These are phyloP conservation scores for Auricularia sp. DNA, from an alignment of 768 basidiomycete genomes.

Conservation along the genomic window DNA sequence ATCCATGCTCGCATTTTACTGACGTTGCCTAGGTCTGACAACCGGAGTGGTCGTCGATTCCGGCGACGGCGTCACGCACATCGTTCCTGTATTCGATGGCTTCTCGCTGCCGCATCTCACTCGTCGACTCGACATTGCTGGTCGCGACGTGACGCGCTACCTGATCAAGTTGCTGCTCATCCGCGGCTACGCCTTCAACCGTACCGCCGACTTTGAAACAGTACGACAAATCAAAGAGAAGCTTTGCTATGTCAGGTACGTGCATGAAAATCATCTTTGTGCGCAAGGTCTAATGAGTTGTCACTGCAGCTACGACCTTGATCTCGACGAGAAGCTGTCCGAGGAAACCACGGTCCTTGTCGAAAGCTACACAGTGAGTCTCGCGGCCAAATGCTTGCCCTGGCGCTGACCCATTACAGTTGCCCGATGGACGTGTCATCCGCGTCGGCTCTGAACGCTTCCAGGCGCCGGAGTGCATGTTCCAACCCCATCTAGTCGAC, in stretches of 20 bases:
- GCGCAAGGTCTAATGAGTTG: background rate
- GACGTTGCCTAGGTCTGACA: conserved; percentile 60
- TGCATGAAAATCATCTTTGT: background rate
- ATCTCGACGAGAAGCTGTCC: conserved; percentile 81
- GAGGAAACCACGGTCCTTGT: conserved; percentile 96
- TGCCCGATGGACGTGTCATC: conserved; percentile 91
- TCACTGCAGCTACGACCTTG: conserved; percentile 77
- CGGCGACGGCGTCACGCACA: conserved; percentile 98
- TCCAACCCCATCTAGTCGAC: conserved; percentile 97
- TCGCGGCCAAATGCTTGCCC: background rate
- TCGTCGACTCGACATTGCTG: conserved; percentile 90
- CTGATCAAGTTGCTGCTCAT: conserved; percentile 98
- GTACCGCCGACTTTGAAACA: conserved; percentile 98
- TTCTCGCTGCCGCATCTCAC: conserved; percentile 93
- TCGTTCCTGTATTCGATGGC: conserved; percentile 97
- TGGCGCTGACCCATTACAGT: conserved; percentile 33
- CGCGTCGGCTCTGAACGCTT: conserved; percentile 98
- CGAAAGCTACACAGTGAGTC: conserved; percentile 83
- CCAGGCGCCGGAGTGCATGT: conserved; percentile 99
- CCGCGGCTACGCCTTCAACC: conserved; percentile 99
- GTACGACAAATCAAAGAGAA: conserved; percentile 99
- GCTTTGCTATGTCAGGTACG: conserved; percentile 90
- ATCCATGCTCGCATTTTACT: background rate
- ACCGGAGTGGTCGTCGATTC: conserved; percentile 99
- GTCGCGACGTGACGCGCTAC: conserved; percentile 96